Base-by-base conservation (phyloP, 805 yeast species). In the Helenozyma rhizophorensis region DNA sequence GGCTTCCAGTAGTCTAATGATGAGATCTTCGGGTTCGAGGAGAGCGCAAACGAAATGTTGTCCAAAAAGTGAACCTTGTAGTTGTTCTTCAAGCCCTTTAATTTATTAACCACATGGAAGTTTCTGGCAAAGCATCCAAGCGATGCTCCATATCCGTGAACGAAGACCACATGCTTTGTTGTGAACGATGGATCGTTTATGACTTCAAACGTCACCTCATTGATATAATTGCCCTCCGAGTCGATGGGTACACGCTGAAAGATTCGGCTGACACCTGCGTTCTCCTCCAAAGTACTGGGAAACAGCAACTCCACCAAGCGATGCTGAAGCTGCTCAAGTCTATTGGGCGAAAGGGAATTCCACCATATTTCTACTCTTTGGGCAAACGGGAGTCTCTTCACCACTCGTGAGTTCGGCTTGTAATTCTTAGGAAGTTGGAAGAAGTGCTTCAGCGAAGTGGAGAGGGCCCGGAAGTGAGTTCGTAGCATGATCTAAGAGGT, bases 61-160 rank as follows among this genome's bases (percentile, higher is more conserved):
- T 77, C 80, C 22, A 72, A 48, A 52, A 72, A 63, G 47, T 75
- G 78, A 11, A 75, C 45, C 27, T 64, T 63, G 45, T 70, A 72
- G 26, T 66, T 65, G 39, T 39, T 62, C 27, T 36, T 50, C 42
- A 42, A 42, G 28, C 51, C 57, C 29, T 37, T 34, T 27, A 56
- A 47, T 14, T 54, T 30, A 39, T 50, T 62, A 29, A 75, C 50
- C 7, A 66, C 48, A 36, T 68, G 69, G 35, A 72, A 65, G 39
- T 75, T 75, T 31, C 77, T 61, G 21, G 76, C 76, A 60, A 72
- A 75, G 54, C 78, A 73, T 2, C 79, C 79, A 12, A 64, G 50
- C 0, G 76, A 64, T 1, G 80, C 78, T 0, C 76, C 80, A 50
- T 71, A 75, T 0, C 81, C 81, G 45, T 75, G 81, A 14, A 75